Base-by-base conservation (phyloP, 2,329 filamentous ascomycete species). In the Hypoxylon sp. region DNA sequence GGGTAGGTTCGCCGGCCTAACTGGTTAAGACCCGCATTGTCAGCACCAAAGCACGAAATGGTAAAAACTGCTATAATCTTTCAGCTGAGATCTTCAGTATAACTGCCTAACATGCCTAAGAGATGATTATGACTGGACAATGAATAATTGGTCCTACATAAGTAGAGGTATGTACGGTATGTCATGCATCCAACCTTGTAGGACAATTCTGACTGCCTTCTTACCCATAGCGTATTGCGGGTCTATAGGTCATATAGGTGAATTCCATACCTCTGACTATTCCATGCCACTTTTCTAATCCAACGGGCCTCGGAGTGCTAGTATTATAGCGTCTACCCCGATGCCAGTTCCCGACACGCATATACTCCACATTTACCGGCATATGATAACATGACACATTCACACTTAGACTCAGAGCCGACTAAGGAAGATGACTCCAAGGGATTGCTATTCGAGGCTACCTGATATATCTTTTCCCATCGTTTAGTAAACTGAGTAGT, bases 101-200 rank as follows among this genome's bases (percentile, higher is more conserved):
- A 56, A 39, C 39, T 34, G 53, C 53, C 41, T 56, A 56, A 27
- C 29, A 12, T 8, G 25, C 16, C 11, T 30, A 11, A 14, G 9
- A 30, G 1, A 23, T 29, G 23, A 21, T 21, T 21, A 12, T 45
- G 25, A 43, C 43, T 54, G 51, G 37, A 30, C 3, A 4, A n/a
- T 11, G 14, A 51, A 2, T 19, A 19, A 14, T 39, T 37, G 53
- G 53, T 25, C 53, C 41, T 56, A 56, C 41, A 46, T 56, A 43
- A 19, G n/a, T 34, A 34, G n/a, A 19, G 29, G 21, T 12, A 30
- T 21, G 27, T 54, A 55, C 29, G 37, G 37, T 55, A 55, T 55
- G 52, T n/a, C n/a, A 32, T 32, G 52, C 52, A 55, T 55, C 11
- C 11, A 19, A 37, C 43, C 41, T 56, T 23, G 41, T 39, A 54